Evolutionary conservation across 371 early-diverging fungal species (phyloP).

Genomic region (Massospora cicadina): DNA sequence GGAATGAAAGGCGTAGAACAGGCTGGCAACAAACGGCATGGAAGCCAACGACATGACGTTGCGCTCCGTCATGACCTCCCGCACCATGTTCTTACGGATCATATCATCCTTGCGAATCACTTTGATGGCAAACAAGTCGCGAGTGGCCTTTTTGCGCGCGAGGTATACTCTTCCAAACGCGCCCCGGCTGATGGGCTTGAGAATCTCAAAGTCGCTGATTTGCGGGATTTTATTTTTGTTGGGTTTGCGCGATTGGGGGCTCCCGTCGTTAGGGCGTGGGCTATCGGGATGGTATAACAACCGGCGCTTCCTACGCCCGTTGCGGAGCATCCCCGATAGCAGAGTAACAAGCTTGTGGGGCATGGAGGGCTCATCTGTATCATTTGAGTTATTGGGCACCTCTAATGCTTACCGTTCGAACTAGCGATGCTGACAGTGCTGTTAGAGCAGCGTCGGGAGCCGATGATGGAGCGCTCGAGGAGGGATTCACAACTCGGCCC

Average conservation of each 20-base stretch:
- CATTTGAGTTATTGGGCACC: no score
- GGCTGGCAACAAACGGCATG: slow-evolving; percentile 81
- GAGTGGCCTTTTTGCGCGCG: slow-evolving; percentile 60
- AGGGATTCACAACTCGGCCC: neutral
- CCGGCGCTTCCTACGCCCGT: neutral
- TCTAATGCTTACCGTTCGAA: neutral
- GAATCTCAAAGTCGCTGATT: slow-evolving; percentile 67
- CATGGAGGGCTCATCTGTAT: neutral
- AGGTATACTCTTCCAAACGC: slow-evolving; percentile 78
- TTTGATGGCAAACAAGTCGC: slow-evolving; percentile 84
- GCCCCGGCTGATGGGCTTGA: slow-evolving; percentile 74
- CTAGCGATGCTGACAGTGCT: slow-evolving; percentile 2
- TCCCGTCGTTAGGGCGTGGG: neutral
- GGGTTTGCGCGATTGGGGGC: neutral
- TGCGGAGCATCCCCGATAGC: slow-evolving; percentile 4
- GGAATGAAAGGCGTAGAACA: slow-evolving; percentile 82
- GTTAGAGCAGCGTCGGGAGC: neutral
- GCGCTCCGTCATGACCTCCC: slow-evolving; percentile 80
- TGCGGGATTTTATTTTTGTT: slow-evolving; percentile 34
- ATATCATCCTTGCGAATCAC: slow-evolving; percentile 79
- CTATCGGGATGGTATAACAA: neutral
- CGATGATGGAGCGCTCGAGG: neutral
- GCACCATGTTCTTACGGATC: slow-evolving; percentile 83
- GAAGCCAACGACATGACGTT: slow-evolving; percentile 68
- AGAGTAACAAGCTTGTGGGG: slow-evolving; percentile 4